Conservation (phyloP, 768 basidiomycete species). For the Suillus occidentalis region DNA sequence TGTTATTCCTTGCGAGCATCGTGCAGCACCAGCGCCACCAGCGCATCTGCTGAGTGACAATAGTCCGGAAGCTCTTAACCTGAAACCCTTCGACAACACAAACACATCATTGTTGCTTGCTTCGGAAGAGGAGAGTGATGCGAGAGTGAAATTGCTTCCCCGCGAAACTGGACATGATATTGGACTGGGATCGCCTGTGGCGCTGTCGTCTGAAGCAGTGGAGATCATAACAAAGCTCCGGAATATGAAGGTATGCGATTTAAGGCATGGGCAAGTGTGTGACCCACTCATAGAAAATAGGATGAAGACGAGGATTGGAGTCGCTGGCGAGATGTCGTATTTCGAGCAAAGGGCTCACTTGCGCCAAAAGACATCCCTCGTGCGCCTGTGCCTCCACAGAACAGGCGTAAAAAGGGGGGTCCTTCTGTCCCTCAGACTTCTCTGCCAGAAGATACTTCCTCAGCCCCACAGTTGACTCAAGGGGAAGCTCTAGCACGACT, state of each 20-base stretch:
- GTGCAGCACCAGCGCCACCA: constrained; percentile 59
- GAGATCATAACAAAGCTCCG: constrained; percentile 75
- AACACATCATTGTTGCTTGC: background rate
- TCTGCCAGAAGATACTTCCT: background rate
- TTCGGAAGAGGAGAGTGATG: constrained; percentile 6
- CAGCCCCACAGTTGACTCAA: constrained; percentile 38
- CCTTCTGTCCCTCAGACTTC: background rate
- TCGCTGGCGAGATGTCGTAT: constrained; percentile 83
- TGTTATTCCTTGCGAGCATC: constrained; percentile 63
- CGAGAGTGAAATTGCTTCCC: constrained; percentile 53
- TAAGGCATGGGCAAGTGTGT: background rate
- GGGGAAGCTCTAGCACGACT: constrained; percentile 50
- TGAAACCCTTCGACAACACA: background rate
- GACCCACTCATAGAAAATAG: constrained; percentile 33
- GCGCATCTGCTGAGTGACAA: constrained; percentile 34
- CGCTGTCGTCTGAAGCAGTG: constrained; percentile 74
- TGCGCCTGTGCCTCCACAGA: constrained; percentile 57
- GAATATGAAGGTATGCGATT: constrained; percentile 69
- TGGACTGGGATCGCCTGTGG: constrained; percentile 84
- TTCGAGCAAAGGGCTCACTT: constrained; percentile 68
- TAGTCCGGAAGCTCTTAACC: constrained; percentile 47
- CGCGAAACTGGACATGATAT: constrained; percentile 87
- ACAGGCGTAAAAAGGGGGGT: constrained; percentile 59
- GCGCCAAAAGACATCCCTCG: constrained; percentile 29
- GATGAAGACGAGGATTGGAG: constrained; percentile 90